Percentiles rank a stretch among this genome's conserved stretches.
Conservation (phyloP, 345 rosid species). For the Aurinia saxatilis region DNA sequence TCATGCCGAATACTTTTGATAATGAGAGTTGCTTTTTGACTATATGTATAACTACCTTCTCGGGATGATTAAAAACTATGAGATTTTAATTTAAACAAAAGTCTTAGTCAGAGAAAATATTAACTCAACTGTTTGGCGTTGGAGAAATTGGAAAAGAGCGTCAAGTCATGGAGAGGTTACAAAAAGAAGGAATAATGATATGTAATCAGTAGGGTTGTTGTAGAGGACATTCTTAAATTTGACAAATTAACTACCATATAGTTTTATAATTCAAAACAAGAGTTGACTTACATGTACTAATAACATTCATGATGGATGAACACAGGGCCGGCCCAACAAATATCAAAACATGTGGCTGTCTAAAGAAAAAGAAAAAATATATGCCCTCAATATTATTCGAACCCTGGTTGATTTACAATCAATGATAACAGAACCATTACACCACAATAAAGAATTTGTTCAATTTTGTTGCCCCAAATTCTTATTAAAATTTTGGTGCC, state of each 20-base stretch:
- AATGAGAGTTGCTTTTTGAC: slow-evolving; percentile 25
- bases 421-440: no score
- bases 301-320: slow-evolving; percentile 11
- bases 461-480: no score
- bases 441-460: no score
- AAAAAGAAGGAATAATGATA: slow-evolving; percentile 14
- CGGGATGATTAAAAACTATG: slow-evolving; percentile 1
- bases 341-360: no score
- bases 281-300: slow-evolving; percentile 18
- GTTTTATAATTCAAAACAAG: slow-evolving; percentile 1
- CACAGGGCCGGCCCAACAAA: no score
- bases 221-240: slow-evolving; percentile 17
- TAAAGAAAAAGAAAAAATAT: no score
- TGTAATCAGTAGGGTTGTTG: slow-evolving; percentile 25
- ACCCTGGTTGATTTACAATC: no score
- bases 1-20: slow-evolving; percentile 21
- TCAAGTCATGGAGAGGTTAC: slow-evolving; percentile 21
- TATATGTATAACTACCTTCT: slow-evolving; percentile 22
- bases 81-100: not conserved
- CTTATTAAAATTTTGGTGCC: no score
- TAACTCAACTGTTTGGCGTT: not conserved
- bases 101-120: not conserved
- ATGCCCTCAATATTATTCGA: no score
- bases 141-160: not conserved
- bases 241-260: slow-evolving; percentile 23